Evolutionary conservation across 2,329 filamentous ascomycete species (phyloP).

Genomic region (Shiraia sp.): DNA sequence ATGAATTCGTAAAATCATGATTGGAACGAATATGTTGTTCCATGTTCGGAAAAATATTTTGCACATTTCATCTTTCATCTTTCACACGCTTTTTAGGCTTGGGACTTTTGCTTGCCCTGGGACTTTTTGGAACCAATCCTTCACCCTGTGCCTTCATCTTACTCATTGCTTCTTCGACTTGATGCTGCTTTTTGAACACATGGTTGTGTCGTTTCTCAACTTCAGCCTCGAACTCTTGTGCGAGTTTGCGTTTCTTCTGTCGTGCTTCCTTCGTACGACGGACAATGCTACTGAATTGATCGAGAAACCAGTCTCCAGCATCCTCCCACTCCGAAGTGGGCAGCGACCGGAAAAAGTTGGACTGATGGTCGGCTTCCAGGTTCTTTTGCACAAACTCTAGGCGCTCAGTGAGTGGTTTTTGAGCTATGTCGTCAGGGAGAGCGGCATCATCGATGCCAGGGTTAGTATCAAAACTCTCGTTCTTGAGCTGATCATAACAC

Average conservation of each 20-base stretch:
- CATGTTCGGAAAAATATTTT: no score
- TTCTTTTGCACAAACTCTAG: constrained; percentile 29
- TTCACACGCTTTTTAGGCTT: constrained; percentile 11
- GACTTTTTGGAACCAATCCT: constrained; percentile 54
- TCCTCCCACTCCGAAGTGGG: constrained; percentile 63
- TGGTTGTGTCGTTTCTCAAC: constrained; percentile 57
- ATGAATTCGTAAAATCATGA: no score
- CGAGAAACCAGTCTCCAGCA: constrained; percentile 64
- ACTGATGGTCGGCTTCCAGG: constrained; percentile 44
- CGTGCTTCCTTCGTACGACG: constrained; percentile 57
- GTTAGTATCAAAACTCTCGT: constrained; percentile 53
- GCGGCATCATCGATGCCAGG: constrained; percentile 23
- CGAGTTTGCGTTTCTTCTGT: constrained; percentile 57
- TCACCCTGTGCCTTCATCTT: constrained; percentile 60
- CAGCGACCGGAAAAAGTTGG: constrained; percentile 56
- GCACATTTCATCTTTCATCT: neutral
- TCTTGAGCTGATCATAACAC: constrained; percentile 53
- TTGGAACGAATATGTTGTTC: no score
- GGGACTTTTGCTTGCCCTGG: constrained; percentile 29
- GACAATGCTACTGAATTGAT: constrained; percentile 57
- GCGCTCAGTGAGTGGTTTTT: constrained; percentile 35
- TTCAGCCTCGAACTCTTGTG: constrained; percentile 58
- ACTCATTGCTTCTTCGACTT: constrained; percentile 55
- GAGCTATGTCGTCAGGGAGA: constrained; percentile 27
- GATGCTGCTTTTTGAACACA: constrained; percentile 54